A percentile compares a stretch with the other conserved stretches of the same genome.
Evolutionary conservation across 1,139 yeast genomes (phyloP).

Genomic region (Yamadazyma jaroonii): DNA sequence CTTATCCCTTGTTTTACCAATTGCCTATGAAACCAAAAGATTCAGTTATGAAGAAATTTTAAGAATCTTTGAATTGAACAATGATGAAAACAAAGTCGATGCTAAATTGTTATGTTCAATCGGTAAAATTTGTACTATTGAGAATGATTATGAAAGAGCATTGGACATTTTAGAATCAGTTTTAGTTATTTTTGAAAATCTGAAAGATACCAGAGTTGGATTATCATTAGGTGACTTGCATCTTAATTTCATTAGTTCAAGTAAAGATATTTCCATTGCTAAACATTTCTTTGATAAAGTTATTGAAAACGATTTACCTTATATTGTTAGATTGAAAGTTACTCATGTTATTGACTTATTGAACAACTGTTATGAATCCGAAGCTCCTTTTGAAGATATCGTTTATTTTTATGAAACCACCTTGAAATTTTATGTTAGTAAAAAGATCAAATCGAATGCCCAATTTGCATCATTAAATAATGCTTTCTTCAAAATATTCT

Average conservation of each 20-base stretch:
- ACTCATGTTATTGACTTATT: slow-evolving; percentile 70
- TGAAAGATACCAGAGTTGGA: slow-evolving; percentile 3
- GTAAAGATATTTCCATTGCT: slow-evolving; percentile 71
- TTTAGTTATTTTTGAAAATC: slow-evolving; percentile 27
- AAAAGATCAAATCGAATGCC: slow-evolving; percentile 38
- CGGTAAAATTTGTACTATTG: slow-evolving; percentile 40
- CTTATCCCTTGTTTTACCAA: slow-evolving; percentile 69
- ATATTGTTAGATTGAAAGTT: slow-evolving; percentile 67
- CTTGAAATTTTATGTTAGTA: slow-evolving; percentile 48
- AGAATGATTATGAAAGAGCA: slow-evolving; percentile 39
- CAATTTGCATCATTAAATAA: slow-evolving; percentile 70
- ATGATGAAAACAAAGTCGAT: slow-evolving; percentile 18
- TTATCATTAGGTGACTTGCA: slow-evolving; percentile 55
- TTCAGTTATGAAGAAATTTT: slow-evolving; percentile 56
- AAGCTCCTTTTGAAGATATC: slow-evolving; percentile 58
- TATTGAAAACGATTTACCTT: slow-evolving; percentile 65
- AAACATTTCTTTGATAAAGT: slow-evolving; percentile 74
- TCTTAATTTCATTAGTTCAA: slow-evolving; percentile 76
- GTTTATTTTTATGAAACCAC: slow-evolving; percentile 65
- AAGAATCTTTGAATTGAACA: slow-evolving; percentile 36
- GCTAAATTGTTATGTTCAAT: slow-evolving; percentile 33
- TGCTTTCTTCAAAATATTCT: slow-evolving; percentile 65
- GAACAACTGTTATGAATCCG: slow-evolving; percentile 57
- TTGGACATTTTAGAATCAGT: slow-evolving; percentile 41
- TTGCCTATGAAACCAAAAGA: slow-evolving; percentile 61